phyloP scores from a whole-genome alignment of 208 protist genomes.

The Borovskyia barvae region DNA sequence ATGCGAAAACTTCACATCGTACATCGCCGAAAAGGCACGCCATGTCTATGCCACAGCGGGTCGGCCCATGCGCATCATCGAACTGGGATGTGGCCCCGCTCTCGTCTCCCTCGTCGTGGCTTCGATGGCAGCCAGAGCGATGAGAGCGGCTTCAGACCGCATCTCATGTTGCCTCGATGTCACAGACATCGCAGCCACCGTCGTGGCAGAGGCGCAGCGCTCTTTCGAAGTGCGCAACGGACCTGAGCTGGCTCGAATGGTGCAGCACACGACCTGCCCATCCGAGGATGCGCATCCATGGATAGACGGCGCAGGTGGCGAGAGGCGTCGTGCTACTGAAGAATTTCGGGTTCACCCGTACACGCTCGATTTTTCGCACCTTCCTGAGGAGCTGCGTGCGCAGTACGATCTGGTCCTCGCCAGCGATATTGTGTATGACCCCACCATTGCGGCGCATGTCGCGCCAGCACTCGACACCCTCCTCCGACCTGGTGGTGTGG shows the following conservation, averaged over 20 bases:
- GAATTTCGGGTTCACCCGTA: slow-evolving; percentile 8
- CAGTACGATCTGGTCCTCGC: slow-evolving; percentile 47
- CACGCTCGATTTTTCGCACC: slow-evolving; percentile 35
- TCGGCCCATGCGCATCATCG: slow-evolving; percentile 29
- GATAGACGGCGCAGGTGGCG: too few relatives aligned
- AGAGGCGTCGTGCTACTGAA: background rate
- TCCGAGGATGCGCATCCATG: background rate
- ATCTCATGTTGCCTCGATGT: slow-evolving; percentile 30
- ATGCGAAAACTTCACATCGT: slow-evolving; percentile 17
- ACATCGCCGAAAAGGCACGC: slow-evolving; percentile 2
- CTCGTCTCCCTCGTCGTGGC: slow-evolving; percentile 45
- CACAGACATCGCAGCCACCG: slow-evolving; percentile 41
- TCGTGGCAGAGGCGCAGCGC: slow-evolving; percentile 25
- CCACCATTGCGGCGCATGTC: slow-evolving; percentile 36
- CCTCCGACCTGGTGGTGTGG: slow-evolving; percentile 37
- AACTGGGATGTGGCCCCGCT: slow-evolving; percentile 55
- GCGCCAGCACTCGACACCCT: slow-evolving; percentile 35
- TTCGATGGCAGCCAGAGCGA: background rate
- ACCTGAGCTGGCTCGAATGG: background rate
- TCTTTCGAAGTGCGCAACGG: slow-evolving; percentile 36
- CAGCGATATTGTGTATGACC: slow-evolving; percentile 67
- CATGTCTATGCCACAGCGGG: background rate
- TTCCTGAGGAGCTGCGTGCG: slow-evolving; percentile 15
- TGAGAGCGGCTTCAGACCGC: too few relatives aligned
- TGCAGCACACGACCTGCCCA: background rate